phyloP scores from a whole-genome alignment of 2,329 filamentous ascomycete genomes.

The Phyllosticta citriasiana region DNA sequence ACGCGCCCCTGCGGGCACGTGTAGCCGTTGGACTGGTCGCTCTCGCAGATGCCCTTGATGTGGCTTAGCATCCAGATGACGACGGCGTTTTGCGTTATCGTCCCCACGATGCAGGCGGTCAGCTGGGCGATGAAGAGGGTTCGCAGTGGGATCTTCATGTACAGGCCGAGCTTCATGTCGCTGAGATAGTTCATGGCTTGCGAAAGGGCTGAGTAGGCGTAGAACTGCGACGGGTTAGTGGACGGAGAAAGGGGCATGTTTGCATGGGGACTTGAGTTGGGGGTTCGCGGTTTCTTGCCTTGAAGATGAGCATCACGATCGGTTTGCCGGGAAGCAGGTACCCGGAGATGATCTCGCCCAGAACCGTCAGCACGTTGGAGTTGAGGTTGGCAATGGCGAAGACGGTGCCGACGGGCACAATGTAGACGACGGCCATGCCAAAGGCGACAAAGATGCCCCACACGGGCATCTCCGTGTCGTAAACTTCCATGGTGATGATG shows the following conservation, averaged over 20 bases:
- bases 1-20: conserved; percentile 45
- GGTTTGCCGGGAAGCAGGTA: conserved; percentile 32
- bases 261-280: too few relatives aligned
- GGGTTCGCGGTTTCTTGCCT: not conserved
- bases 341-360: conserved; percentile 45
- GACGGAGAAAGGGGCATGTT: not conserved
- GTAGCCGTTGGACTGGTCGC: conserved; percentile 34
- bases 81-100: conserved; percentile 37
- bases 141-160: conserved; percentile 10
- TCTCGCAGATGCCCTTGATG: conserved; percentile 36
- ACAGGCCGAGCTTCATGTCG: conserved; percentile 10
- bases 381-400: conserved; percentile 8
- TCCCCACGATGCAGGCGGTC: conserved; percentile 6
- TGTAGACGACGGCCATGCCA: conserved; percentile 5
- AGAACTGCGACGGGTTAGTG: not conserved
- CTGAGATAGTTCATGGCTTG: conserved; percentile 9
- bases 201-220: conserved; percentile 6
- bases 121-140: conserved; percentile 8
- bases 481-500: conserved; percentile 30
- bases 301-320: conserved; percentile 10
- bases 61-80: conserved; percentile 47
- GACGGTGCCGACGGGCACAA: conserved; percentile 8
- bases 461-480: conserved; percentile 8
- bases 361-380: conserved; percentile 41
- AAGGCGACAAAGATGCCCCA: conserved; percentile 8